Percentiles rank a stretch among this genome's conserved stretches.
Evolutionary conservation across 75 land plant genomes (phyloP).

Genomic region (Picea sitchensis): DNA sequence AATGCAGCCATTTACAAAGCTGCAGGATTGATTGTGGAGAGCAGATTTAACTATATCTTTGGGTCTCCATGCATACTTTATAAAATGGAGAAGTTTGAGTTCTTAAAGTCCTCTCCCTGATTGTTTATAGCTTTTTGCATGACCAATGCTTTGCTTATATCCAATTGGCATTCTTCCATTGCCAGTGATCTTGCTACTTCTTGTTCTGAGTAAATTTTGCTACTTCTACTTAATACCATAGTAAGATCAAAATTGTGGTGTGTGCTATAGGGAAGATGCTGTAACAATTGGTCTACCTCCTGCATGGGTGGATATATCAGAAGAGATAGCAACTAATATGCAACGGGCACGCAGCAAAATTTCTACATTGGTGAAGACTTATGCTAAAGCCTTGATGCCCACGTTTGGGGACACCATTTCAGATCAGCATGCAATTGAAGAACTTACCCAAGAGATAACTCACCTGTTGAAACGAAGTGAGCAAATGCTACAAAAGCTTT

Average conservation of each 20-base stretch:
- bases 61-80: too few relatives aligned
- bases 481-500: slow-evolving; percentile 74
- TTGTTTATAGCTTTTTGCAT: not conserved
- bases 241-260: not conserved
- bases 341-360: slow-evolving; percentile 72
- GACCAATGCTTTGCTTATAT: slow-evolving; percentile 3
- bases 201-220: not conserved
- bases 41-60: too few relatives aligned
- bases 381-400: slow-evolving; percentile 89
- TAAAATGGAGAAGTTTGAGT: too few relatives aligned
- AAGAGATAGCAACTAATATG: slow-evolving; percentile 81
- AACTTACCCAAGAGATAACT: slow-evolving; percentile 85
- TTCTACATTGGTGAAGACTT: slow-evolving; percentile 72
- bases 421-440: slow-evolving; percentile 79
- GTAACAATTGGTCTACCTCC: slow-evolving; percentile 87
- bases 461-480: slow-evolving; percentile 80
- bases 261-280: slow-evolving; percentile 65
- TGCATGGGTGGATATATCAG: slow-evolving; percentile 98
- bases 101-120: too few relatives aligned
- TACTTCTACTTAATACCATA: not conserved
- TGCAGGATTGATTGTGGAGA: too few relatives aligned
- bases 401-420: slow-evolving; percentile 84
- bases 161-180: not conserved
- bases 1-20: too few relatives aligned
- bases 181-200: not conserved